A percentile compares a stretch with the other conserved stretches of the same genome.
Evolutionary conservation across 257 asterid species (phyloP).

Genomic region (Ilex aquifolium): DNA sequence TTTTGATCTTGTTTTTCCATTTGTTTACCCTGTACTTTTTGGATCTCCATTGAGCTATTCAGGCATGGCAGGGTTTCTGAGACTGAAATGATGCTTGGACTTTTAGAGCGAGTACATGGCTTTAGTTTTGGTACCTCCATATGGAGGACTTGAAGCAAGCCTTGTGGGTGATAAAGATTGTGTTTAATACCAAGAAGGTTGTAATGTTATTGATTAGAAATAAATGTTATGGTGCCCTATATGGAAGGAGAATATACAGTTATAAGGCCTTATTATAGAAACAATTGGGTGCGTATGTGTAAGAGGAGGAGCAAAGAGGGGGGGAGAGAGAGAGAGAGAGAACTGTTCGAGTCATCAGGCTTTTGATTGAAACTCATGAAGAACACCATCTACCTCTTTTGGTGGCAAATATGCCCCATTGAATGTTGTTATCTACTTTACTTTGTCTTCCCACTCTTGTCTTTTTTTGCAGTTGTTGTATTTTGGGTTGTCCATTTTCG

Average conservation of each 20-base stretch:
- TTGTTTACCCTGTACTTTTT: not conserved
- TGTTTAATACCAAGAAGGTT: slow-evolving; percentile 24
- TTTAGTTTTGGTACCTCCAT: slow-evolving; percentile 27
- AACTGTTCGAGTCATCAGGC: slow-evolving; percentile 1
- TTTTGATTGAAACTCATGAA: slow-evolving; percentile 28
- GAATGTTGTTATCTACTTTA: slow-evolving; percentile 17
- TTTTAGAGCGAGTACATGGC: slow-evolving; percentile 14
- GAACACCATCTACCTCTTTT: not conserved
- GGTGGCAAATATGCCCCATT: slow-evolving; percentile 28
- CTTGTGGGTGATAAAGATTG: slow-evolving; percentile 19
- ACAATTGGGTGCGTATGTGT: too few relatives aligned
- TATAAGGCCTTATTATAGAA: slow-evolving; percentile 38
- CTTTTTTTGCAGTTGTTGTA: slow-evolving; percentile 14
- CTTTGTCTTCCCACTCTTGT: slow-evolving; percentile 14
- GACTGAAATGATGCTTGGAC: slow-evolving; percentile 15
- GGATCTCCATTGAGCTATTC: slow-evolving; percentile 11
- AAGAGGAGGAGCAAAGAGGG: not conserved
- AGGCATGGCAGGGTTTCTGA: slow-evolving; percentile 10
- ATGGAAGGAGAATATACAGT: slow-evolving; percentile 44
- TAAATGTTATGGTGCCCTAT: slow-evolving; percentile 45
- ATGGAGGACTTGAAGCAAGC: slow-evolving; percentile 21
- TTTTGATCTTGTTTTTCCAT: slow-evolving; percentile 8
- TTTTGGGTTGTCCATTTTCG: slow-evolving; percentile 16
- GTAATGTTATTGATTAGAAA: slow-evolving; percentile 33
- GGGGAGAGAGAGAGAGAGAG: slow-evolving; percentile 7